These are phyloP conservation scores for Geotrichum australiense DNA, from an alignment of 1,139 yeast genomes.

Conservation along the genomic window DNA sequence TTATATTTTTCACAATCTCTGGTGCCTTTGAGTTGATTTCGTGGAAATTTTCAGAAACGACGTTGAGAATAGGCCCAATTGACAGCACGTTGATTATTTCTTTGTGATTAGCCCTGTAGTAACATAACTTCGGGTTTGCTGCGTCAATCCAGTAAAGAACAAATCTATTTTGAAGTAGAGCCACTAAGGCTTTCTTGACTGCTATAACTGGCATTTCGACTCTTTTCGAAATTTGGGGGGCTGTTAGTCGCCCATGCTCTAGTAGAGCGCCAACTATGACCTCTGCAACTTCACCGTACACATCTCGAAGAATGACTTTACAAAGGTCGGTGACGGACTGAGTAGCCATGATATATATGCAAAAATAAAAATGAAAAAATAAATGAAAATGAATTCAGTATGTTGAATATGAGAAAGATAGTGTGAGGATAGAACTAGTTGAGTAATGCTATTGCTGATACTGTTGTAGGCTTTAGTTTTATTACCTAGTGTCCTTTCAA, in stretches of 20 bases:
- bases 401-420: background rate
- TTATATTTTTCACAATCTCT: constrained; percentile 66
- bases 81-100: constrained; percentile 63
- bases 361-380: background rate
- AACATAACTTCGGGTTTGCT: constrained; percentile 36
- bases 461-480: background rate
- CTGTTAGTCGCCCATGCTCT: constrained; percentile 34
- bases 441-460: too few relatives aligned
- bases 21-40: constrained; percentile 39
- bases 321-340: constrained; percentile 34
- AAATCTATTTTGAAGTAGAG: constrained; percentile 37
- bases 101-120: constrained; percentile 55
- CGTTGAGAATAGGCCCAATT: constrained; percentile 66
- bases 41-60: constrained; percentile 42
- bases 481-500: too few relatives aligned
- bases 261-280: constrained; percentile 32
- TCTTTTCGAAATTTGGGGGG: constrained; percentile 28
- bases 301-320: constrained; percentile 30
- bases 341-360: constrained; percentile 26
- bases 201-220: constrained; percentile 30
- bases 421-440: constrained; percentile 1
- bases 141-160: constrained; percentile 39
- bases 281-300: constrained; percentile 36
- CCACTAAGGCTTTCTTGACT: constrained; percentile 35
- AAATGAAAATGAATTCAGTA: background rate